Percentiles rank a stretch among this genome's conserved stretches.
Conservation (phyloP, 345 rosid species). For the Aquilaria yunnanensis region DNA sequence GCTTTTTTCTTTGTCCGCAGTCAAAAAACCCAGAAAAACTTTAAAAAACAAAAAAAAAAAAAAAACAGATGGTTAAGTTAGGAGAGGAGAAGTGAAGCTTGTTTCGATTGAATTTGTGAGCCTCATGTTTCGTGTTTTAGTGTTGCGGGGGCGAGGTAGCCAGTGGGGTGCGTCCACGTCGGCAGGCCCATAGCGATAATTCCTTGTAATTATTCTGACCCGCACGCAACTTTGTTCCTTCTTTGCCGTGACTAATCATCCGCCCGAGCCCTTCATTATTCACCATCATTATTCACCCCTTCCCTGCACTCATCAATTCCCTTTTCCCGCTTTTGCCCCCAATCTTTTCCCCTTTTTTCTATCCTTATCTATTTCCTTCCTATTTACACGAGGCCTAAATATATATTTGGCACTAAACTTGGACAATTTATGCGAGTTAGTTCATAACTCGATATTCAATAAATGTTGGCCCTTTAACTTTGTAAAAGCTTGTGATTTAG, state of each 20-base stretch:
- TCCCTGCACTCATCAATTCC: background rate
- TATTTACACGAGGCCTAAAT: no score
- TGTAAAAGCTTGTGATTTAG: no score
- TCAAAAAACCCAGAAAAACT: background rate
- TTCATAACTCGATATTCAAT: no score
- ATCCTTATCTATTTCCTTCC: background rate
- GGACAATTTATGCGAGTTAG: no score
- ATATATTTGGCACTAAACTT: no score
- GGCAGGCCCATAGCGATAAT: conserved; percentile 28
- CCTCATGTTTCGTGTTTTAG: conserved; percentile 7
- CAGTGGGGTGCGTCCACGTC: conserved; percentile 51
- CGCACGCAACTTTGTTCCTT: conserved; percentile 47
- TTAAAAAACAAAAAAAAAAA: background rate
- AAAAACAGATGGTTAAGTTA: background rate
- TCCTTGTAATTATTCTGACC: conserved; percentile 34
- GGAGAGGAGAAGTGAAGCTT: no score
- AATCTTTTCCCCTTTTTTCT: background rate
- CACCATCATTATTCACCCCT: conserved; percentile 7
- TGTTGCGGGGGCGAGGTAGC: conserved; percentile 5
- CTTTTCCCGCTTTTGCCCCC: conserved; percentile 13
- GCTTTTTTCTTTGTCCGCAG: background rate
- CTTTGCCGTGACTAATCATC: conserved; percentile 9
- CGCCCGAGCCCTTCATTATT: conserved; percentile 3
- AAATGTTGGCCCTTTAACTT: no score
- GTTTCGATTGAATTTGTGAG: no score